phyloP scores from a whole-genome alignment of 176 grass and related monocot genomes.

The Oryza officinalis region DNA sequence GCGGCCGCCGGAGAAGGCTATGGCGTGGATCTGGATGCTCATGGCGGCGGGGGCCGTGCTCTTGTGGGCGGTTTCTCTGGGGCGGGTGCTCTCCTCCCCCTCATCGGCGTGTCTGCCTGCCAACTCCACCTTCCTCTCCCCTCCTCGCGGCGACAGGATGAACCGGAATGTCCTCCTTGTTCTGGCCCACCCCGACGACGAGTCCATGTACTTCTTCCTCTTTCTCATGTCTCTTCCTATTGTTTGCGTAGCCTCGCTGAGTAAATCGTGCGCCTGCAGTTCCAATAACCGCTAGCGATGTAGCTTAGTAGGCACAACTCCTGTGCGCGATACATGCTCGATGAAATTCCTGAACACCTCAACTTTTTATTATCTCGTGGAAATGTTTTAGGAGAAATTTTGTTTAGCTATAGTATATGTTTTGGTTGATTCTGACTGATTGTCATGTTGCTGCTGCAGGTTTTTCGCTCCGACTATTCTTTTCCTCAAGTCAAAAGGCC shows the following conservation, averaged over 20 bases:
- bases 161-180: conserved; percentile 72
- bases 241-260: no score
- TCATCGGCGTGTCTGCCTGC: conserved; percentile 9
- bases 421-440: neutral
- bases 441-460: conserved; percentile 43
- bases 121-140: conserved; percentile 25
- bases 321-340: neutral
- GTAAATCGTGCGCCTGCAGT: neutral
- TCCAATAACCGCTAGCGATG: neutral
- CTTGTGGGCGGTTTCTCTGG: conserved; percentile 55
- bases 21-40: conserved; percentile 55
- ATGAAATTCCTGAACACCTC: neutral
- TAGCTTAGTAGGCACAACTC: neutral
- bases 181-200: conserved; percentile 89
- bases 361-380: no score
- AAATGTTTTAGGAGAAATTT: no score
- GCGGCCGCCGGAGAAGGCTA: neutral
- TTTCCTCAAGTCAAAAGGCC: conserved; percentile 70
- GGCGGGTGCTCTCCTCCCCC: conserved; percentile 39
- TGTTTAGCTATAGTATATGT: neutral
- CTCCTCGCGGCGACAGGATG: conserved; percentile 36
- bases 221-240: neutral
- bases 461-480: conserved; percentile 86
- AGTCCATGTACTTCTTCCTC: conserved; percentile 63
- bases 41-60: conserved; percentile 22